Evolutionary conservation across 345 rosid genomes (phyloP), one percentile per base, ranked within the genome.

Genomic region (Reutealis trisperma): DNA sequence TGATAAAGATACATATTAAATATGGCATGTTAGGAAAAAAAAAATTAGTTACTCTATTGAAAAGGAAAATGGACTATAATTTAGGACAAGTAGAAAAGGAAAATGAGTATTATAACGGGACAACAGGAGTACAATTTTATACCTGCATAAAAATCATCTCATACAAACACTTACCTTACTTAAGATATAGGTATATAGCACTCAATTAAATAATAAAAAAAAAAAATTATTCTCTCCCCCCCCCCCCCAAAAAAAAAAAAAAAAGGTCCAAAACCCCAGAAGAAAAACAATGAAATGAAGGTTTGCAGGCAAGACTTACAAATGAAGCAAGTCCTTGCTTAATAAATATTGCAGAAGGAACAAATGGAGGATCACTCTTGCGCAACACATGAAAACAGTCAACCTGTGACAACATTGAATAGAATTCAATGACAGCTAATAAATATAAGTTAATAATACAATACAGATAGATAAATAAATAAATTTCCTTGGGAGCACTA

Each of bases 341-440:
- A 79, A 96, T 84, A 77, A 96, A 92, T 78, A 85, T 89, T 60
- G 93, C 67, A 67, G 94, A 83, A 22, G 97, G 94, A 45, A 87
- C 96, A 76, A 93, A 96, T 22, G 97, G 95, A 75, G 97, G 96
- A 85, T 93, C 94, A 62, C 98, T 93, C 85, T 93, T 96, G 59
- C 99, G 94, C 78, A 96, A 87, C 75, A 96, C 98, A 78, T 96
- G 99, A 85, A 96, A 96, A 86, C 98, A 96, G 77, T 96, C 99
- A 79, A 96, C 99, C 99, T 93, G 92, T 60, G 70, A 64, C 59
- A 45, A 69, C 27, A 76, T 66, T n/a, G 59, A 71, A 65, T 41
- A 75, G 63, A 27, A 49, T 45, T 65, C 34, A 63, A 57, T 65
- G 59, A 34, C 3, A 54, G 24, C 54, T 71, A 62, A 37, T 47